Evolutionary conservation across 352 stramenopile species (phyloP).

Genomic region (Paralagenidium karlingii): DNA sequence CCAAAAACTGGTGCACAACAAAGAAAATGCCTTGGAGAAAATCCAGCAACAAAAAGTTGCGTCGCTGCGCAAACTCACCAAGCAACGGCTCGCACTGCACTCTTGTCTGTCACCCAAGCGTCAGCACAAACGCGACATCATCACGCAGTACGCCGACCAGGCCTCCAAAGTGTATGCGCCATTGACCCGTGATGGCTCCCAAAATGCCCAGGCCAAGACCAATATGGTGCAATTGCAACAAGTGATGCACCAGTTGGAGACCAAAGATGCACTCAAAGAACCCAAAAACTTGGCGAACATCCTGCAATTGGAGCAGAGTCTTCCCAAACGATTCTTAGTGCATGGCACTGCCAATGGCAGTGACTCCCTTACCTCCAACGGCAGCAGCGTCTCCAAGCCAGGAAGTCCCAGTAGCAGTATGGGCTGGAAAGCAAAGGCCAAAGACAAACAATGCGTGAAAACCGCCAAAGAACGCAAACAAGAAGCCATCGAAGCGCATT

Average conservation of each 20-base stretch:
- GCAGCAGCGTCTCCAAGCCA: background rate
- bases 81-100: no score
- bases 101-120: no score
- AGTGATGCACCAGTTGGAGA: conserved; percentile 19
- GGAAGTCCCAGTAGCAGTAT: background rate
- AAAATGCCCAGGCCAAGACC: conserved; percentile 23
- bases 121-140: conserved; percentile 76
- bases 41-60: conserved; percentile 83
- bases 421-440: conserved; percentile 37
- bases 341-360: no score
- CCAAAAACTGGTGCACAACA: conserved; percentile 57
- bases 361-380: no score
- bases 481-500: conserved; percentile 53
- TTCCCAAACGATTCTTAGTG: no score
- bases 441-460: conserved; percentile 23
- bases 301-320: background rate
- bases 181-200: conserved; percentile 42
- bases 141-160: conserved; percentile 81
- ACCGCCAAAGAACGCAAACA: conserved; percentile 74
- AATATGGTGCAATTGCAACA: background rate
- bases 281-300: conserved; percentile 28
- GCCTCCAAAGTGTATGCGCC: conserved; percentile 78
- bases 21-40: conserved; percentile 56
- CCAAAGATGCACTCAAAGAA: conserved; percentile 16
- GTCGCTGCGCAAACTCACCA: conserved; percentile 84